Evolutionary conservation across 306 rosid species (phyloP).

Genomic region (Hippophae rhamnoides): DNA sequence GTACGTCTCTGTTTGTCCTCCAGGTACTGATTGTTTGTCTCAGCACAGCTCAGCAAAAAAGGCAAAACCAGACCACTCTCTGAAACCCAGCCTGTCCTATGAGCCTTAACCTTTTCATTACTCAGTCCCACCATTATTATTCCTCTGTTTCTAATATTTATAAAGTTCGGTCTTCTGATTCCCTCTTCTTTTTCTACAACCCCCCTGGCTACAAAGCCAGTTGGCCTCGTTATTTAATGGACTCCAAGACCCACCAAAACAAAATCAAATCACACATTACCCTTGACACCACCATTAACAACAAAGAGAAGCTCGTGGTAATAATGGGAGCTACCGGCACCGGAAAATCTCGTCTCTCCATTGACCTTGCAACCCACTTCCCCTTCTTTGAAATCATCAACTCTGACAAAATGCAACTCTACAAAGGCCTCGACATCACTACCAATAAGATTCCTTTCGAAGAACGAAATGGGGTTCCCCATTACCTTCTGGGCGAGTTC

Average conservation of each 20-base stretch:
- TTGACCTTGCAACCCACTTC: slow-evolving; percentile 65
- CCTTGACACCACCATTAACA: slow-evolving; percentile 16
- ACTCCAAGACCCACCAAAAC: slow-evolving; percentile 9
- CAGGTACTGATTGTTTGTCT: neutral
- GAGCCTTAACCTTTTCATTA: slow-evolving; percentile 30
- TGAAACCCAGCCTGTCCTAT: slow-evolving; percentile 15
- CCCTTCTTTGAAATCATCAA: slow-evolving; percentile 56
- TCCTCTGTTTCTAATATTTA: neutral
- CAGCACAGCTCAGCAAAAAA: slow-evolving; percentile 19
- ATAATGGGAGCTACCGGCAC: slow-evolving; percentile 86
- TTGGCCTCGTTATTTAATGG: slow-evolving; percentile 26
- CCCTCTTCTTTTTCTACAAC: slow-evolving; percentile 2
- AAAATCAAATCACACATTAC: slow-evolving; percentile 13
- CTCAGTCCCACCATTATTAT: slow-evolving; percentile 15
- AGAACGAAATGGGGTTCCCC: slow-evolving; percentile 50
- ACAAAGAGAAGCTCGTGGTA: slow-evolving; percentile 56
- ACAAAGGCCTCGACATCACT: slow-evolving; percentile 65
- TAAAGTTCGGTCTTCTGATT: neutral
- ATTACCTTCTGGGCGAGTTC: slow-evolving; percentile 70
- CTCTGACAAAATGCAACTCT: slow-evolving; percentile 88
- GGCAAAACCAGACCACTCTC: neutral
- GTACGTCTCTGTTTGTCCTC: too few relatives aligned
- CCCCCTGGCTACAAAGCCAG: slow-evolving; percentile 1
- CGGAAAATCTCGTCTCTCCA: slow-evolving; percentile 73
- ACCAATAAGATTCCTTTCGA: slow-evolving; percentile 68